phyloP scores from a whole-genome alignment of 2,329 filamentous ascomycete genomes.

The Fusarium beomiforme region DNA sequence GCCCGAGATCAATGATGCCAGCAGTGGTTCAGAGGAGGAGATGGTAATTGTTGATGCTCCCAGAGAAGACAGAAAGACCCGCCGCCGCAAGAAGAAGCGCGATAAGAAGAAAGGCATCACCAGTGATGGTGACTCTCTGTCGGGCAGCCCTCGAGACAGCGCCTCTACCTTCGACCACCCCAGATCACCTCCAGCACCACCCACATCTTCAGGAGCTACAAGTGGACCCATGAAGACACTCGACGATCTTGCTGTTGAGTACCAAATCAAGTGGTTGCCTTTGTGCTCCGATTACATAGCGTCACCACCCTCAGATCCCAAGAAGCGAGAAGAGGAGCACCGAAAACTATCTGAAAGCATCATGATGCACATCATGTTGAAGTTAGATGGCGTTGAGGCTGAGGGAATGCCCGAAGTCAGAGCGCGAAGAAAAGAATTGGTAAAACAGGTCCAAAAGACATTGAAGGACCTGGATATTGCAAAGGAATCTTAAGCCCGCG shows the following conservation, averaged over 20 bases:
- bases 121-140: constrained; percentile 49
- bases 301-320: constrained; percentile 70
- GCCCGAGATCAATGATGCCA: constrained; percentile 51
- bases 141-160: constrained; percentile 58
- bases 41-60: constrained; percentile 57
- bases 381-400: constrained; percentile 80
- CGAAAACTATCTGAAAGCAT: constrained; percentile 79
- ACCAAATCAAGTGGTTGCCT: constrained; percentile 72
- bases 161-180: constrained; percentile 50
- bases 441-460: constrained; percentile 75
- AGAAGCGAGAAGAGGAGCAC: constrained; percentile 78
- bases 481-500: constrained; percentile 38
- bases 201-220: constrained; percentile 43
- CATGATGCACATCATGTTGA: constrained; percentile 79
- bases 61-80: constrained; percentile 47
- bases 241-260: constrained; percentile 71
- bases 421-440: constrained; percentile 73
- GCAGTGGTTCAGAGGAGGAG: constrained; percentile 54
- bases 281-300: constrained; percentile 69
- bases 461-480: constrained; percentile 70
- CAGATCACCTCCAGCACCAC: constrained; percentile 37
- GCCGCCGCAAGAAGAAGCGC: constrained; percentile 57
- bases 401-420: constrained; percentile 74
- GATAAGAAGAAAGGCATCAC: constrained; percentile 42
- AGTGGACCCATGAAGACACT: constrained; percentile 64